Conservation (phyloP, 2,329 filamentous ascomycete species). For the Annulohypoxylon truncatum region DNA sequence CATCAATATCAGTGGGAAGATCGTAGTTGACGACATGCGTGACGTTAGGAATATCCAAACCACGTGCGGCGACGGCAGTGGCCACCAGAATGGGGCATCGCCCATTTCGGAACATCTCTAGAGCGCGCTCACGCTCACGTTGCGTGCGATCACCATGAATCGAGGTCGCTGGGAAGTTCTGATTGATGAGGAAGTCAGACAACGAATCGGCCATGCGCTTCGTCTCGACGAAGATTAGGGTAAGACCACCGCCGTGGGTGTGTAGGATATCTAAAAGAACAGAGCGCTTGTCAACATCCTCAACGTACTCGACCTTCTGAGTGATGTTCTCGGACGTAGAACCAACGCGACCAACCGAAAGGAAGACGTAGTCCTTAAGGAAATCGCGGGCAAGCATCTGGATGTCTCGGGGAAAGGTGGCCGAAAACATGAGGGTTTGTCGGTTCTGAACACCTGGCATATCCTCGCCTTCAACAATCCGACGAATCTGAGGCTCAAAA, state of each 20-base stretch:
- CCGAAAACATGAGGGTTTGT: conserved; percentile 99
- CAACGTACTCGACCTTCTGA: conserved; percentile 97
- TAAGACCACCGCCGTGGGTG: conserved; percentile 89
- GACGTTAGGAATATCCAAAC: conserved; percentile 95
- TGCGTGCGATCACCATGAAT: conserved; percentile 99
- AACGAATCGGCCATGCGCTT: conserved; percentile 99
- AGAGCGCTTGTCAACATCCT: conserved; percentile 97
- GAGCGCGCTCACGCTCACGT: conserved; percentile 96
- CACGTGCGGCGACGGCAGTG: conserved; percentile 92
- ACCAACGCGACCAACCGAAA: conserved; percentile 97
- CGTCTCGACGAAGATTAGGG: conserved; percentile 98
- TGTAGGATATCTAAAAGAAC: conserved; percentile 97
- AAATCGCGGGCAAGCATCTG: conserved; percentile 99
- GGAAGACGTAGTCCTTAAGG: conserved; percentile 98
- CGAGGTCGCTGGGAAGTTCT: conserved; percentile 96
- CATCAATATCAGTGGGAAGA: conserved; percentile 97
- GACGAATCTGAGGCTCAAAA: conserved; percentile 99
- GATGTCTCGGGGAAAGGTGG: conserved; percentile 98
- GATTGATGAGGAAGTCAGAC: conserved; percentile 98
- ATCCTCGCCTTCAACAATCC: conserved; percentile 97
- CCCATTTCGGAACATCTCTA: conserved; percentile 97
- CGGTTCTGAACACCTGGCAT: conserved; percentile 87
- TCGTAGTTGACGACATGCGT: conserved; percentile 99
- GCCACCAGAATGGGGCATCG: conserved; percentile 97
- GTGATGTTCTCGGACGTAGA: conserved; percentile 99